Evolutionary conservation across 1,284 basidiomycete species (phyloP).

Genomic region (Sporisorium sorghi): DNA sequence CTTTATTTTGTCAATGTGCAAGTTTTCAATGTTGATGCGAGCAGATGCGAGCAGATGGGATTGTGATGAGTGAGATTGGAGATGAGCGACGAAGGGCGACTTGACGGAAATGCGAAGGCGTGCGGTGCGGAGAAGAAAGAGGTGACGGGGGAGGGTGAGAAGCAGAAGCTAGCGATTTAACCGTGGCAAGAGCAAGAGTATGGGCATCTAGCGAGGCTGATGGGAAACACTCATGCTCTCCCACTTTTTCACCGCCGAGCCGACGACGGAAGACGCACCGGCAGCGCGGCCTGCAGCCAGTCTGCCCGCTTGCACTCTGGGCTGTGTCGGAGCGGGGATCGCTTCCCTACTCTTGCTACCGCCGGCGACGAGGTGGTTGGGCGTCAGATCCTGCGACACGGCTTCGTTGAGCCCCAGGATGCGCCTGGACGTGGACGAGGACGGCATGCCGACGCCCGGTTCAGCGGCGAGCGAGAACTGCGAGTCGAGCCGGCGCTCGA

Average conservation of each 20-base stretch:
- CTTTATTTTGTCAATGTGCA: neutral
- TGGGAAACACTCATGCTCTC: slow-evolving; percentile 36
- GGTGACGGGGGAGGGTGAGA: too few species aligned
- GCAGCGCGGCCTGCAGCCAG: neutral
- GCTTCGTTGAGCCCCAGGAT: slow-evolving; percentile 20
- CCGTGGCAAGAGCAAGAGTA: neutral
- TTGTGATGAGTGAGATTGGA: slow-evolving; percentile 2
- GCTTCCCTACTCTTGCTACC: neutral
- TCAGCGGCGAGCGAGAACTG: slow-evolving; percentile 23
- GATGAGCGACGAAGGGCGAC: neutral
- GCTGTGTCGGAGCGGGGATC: too few species aligned
- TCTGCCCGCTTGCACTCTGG: too few species aligned
- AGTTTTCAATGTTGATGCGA: neutral
- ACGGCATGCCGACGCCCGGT: slow-evolving; percentile 12
- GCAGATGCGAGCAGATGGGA: too few species aligned
- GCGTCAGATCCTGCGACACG: slow-evolving; percentile 17
- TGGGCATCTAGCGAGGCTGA: neutral
- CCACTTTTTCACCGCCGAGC: slow-evolving; percentile 47
- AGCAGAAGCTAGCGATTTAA: too few species aligned
- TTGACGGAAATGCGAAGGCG: too few species aligned
- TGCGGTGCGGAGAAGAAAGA: too few species aligned
- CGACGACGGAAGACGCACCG: slow-evolving; percentile 28
- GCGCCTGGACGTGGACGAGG: slow-evolving; percentile 23
- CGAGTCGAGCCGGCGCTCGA: slow-evolving; percentile 21
- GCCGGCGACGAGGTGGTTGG: too few species aligned